phyloP scores from a whole-genome alignment of 2,329 filamentous ascomycete species.

The Tolypocladium sp. region DNA sequence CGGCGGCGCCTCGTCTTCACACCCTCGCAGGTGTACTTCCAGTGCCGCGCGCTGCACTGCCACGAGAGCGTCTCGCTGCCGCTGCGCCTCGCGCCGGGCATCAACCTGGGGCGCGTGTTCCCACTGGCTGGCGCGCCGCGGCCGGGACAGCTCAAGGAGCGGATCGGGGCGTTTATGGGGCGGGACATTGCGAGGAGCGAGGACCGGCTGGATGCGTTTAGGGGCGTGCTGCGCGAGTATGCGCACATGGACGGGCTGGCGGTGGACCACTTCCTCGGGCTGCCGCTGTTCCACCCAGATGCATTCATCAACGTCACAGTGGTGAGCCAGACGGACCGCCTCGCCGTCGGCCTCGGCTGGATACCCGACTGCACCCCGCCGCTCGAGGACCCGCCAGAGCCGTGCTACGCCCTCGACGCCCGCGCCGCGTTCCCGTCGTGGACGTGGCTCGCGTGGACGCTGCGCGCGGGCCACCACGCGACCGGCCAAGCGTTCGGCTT shows the following conservation, averaged over 20 bases:
- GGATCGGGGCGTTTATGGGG: conserved; percentile 21
- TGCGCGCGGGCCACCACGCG: conserved; percentile 10
- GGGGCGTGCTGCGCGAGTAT: conserved; percentile 19
- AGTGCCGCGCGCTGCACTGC: conserved; percentile 26
- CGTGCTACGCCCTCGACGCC: conserved; percentile 13
- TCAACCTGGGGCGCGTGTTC: conserved; percentile 24
- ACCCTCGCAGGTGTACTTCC: conserved; percentile 27
- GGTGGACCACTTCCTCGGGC: conserved; percentile 20
- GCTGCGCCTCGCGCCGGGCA: conserved; percentile 18
- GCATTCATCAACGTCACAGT: conserved; percentile 17
- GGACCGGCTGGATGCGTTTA: conserved; percentile 24
- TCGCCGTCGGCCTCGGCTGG: conserved; percentile 26
- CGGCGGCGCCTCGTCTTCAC: conserved; percentile 26
- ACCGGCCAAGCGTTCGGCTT: conserved; percentile 15
- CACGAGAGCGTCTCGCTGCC: conserved; percentile 25
- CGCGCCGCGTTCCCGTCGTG: conserved; percentile 22
- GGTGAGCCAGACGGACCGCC: conserved; percentile 22
- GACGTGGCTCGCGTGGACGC: conserved; percentile 28
- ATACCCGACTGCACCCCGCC: conserved; percentile 15
- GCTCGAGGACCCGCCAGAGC: conserved; percentile 10
- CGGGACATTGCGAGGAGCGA: conserved; percentile 15
- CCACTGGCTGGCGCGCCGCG: conserved; percentile 11
- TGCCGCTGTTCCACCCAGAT: conserved; percentile 24
- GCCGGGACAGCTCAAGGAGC: conserved; percentile 14
- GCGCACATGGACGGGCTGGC: conserved; percentile 14